A percentile compares a stretch with the other conserved stretches of the same genome.
These are phyloP conservation scores for Alnus glutinosa DNA, from an alignment of 306 rosid species.

Conservation along the genomic window DNA sequence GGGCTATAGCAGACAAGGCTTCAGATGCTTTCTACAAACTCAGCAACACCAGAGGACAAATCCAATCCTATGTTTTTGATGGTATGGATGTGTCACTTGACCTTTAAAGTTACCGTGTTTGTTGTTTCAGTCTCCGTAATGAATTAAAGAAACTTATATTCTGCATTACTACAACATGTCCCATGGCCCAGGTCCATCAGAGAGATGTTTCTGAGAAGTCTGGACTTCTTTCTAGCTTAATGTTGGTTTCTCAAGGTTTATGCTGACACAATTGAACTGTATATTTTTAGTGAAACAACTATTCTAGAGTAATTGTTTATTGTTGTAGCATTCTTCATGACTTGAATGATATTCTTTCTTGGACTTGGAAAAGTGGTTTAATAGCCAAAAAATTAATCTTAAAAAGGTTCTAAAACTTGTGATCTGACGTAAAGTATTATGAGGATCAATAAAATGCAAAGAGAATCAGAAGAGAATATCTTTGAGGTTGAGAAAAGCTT, in stretches of 20 bases:
- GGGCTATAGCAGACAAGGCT: constrained; percentile 52
- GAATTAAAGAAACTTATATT: background rate
- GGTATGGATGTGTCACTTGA: constrained; percentile 35
- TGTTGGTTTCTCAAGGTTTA: background rate
- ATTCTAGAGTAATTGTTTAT: background rate
- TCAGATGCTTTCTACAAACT: constrained; percentile 61
- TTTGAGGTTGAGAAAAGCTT: background rate
- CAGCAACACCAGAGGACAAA: constrained; percentile 54
- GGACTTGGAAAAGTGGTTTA: background rate
- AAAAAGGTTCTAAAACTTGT: background rate
- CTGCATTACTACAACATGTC: background rate
- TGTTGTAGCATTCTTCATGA: background rate
- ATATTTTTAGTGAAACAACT: background rate
- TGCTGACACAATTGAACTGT: background rate
- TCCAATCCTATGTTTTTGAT: constrained; percentile 61
- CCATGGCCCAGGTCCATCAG: background rate
- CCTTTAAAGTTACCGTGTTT: constrained; percentile 4
- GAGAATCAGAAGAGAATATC: background rate
- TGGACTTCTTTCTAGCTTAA: background rate
- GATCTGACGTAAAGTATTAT: background rate
- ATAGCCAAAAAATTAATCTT: no score
- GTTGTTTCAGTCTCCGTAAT: background rate
- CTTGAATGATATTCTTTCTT: background rate
- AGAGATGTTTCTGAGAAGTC: background rate
- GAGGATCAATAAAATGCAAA: background rate